A percentile compares a stretch with the other conserved stretches of the same genome.
phyloP scores from a whole-genome alignment of 2,329 filamentous ascomycete genomes.

The Ceratocystis cubensis region DNA sequence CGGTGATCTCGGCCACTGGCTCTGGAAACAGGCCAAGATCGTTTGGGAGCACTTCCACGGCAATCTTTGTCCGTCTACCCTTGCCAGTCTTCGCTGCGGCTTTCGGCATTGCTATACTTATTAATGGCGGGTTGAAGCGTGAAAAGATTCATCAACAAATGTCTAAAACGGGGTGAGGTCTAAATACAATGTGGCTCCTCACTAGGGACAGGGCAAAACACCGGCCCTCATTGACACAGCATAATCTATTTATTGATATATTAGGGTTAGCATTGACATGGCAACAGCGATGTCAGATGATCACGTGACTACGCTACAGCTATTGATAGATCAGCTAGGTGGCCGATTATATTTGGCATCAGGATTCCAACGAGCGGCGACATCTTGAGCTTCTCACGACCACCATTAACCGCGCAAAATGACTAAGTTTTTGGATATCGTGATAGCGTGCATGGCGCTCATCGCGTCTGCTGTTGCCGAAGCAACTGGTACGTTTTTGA shows the following conservation, averaged over 20 bases:
- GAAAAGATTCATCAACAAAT: background rate
- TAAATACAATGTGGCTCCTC: background rate
- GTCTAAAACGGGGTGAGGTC: background rate
- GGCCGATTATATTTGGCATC: slow-evolving; percentile 12
- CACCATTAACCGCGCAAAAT: slow-evolving; percentile 11
- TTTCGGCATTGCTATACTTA: background rate
- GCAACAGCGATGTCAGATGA: background rate
- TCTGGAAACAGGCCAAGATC: background rate
- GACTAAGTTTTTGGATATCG: slow-evolving; percentile 19
- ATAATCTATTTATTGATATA: background rate
- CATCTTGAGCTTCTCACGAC: background rate
- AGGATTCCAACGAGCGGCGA: slow-evolving; percentile 2
- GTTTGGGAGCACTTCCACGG: background rate
- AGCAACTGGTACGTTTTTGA: slow-evolving; percentile 12
- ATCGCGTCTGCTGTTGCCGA: slow-evolving; percentile 19
- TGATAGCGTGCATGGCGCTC: slow-evolving; percentile 16
- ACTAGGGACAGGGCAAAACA: background rate
- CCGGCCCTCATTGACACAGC: background rate
- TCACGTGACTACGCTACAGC: background rate
- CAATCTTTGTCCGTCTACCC: background rate
- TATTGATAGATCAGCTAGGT: slow-evolving; percentile 13
- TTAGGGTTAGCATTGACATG: background rate
- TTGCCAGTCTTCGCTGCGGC: background rate
- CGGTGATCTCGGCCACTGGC: background rate
- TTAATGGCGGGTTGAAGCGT: background rate